A percentile compares a stretch with the other conserved stretches of the same genome.
phyloP scores from a whole-genome alignment of 176 grass and related monocot genomes.

The Carex pumila region DNA sequence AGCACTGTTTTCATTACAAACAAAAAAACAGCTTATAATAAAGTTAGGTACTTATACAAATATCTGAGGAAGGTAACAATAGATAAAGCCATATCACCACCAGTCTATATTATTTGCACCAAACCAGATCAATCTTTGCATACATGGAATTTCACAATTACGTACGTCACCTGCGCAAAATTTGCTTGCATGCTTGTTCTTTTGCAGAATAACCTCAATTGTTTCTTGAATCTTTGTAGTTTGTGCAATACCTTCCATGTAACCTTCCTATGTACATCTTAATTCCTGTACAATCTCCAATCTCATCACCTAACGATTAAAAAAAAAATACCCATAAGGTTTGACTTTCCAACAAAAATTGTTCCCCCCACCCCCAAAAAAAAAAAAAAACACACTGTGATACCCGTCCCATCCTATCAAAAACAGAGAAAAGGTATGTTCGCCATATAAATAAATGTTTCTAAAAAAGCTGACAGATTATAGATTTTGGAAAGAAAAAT shows the following conservation, averaged over 20 bases:
- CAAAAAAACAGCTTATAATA: slow-evolving; percentile 12
- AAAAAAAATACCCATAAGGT: not conserved
- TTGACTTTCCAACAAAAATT: not conserved
- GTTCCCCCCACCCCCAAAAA: not conserved
- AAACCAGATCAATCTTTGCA: not conserved
- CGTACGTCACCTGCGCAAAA: not conserved
- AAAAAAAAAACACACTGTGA: not conserved
- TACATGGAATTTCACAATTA: slow-evolving; percentile 3
- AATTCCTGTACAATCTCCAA: slow-evolving; percentile 23
- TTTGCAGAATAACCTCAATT: not conserved
- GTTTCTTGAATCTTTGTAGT: not conserved
- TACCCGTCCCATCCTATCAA: not conserved
- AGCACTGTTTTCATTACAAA: not conserved
- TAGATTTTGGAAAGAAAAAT: not conserved
- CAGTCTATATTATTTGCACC: slow-evolving; percentile 20
- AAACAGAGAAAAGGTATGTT: not conserved
- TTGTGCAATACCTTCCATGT: slow-evolving; percentile 7
- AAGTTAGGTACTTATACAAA: slow-evolving; percentile 22
- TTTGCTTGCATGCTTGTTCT: not conserved
- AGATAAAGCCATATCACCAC: slow-evolving; percentile 14
- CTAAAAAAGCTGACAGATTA: not conserved
- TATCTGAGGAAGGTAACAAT: slow-evolving; percentile 12
- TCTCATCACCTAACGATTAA: not conserved
- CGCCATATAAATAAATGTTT: not conserved
- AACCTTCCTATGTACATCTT: slow-evolving; percentile 26